These are phyloP conservation scores for Neospermospora avenae DNA, from an alignment of 2,329 filamentous ascomycete species.

Conservation along the genomic window DNA sequence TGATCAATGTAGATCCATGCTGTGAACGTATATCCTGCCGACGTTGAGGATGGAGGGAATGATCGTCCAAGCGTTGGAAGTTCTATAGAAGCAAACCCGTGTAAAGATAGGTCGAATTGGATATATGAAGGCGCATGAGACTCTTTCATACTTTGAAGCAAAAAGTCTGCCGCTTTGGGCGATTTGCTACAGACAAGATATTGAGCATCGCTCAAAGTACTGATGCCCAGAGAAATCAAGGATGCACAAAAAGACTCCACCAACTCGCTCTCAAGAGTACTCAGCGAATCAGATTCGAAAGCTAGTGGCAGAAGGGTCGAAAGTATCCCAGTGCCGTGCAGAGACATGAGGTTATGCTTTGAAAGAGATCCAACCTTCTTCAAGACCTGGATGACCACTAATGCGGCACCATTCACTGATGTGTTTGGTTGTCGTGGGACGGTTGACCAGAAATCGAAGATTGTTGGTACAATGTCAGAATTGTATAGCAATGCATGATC, in stretches of 20 bases:
- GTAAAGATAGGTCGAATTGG: slow-evolving; percentile 86
- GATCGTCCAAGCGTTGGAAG: slow-evolving; percentile 77
- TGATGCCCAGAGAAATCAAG: slow-evolving; percentile 73
- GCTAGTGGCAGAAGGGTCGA: slow-evolving; percentile 62
- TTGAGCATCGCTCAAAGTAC: slow-evolving; percentile 77
- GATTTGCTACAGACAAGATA: slow-evolving; percentile 59
- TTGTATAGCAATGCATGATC: slow-evolving; percentile 54
- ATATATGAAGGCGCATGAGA: slow-evolving; percentile 81
- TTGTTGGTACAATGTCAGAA: slow-evolving; percentile 59
- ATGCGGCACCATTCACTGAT: slow-evolving; percentile 50
- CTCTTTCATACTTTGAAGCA: slow-evolving; percentile 68
- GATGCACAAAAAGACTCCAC: slow-evolving; percentile 65
- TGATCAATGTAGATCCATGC: slow-evolving; percentile 86
- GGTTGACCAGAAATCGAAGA: slow-evolving; percentile 62
- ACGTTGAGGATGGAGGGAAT: slow-evolving; percentile 76
- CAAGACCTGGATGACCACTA: slow-evolving; percentile 54
- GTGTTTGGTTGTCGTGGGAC: slow-evolving; percentile 48
- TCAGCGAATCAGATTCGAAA: slow-evolving; percentile 52
- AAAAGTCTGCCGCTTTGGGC: slow-evolving; percentile 60
- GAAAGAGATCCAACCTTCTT: slow-evolving; percentile 56
- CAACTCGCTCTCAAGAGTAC: slow-evolving; percentile 52
- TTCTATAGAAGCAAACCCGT: slow-evolving; percentile 89
- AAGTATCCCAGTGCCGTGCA: slow-evolving; percentile 71
- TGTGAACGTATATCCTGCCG: slow-evolving; percentile 83
- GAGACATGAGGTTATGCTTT: slow-evolving; percentile 63